Evolutionary conservation across 768 basidiomycete species (phyloP).

Genomic region (Calvatia gigantea): DNA sequence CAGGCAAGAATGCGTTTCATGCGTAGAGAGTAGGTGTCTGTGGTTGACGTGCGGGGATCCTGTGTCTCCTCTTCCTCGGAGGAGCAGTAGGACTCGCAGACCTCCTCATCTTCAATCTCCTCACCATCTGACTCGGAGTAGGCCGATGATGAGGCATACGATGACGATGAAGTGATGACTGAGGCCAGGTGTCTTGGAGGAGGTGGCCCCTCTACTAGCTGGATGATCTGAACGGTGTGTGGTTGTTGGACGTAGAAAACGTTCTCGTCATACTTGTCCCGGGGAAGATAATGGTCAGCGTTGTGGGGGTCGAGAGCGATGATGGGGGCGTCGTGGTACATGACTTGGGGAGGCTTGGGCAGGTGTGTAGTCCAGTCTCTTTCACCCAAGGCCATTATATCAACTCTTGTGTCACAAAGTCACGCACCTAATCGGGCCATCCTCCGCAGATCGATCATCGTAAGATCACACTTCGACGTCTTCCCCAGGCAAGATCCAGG

Average conservation of each 20-base stretch:
- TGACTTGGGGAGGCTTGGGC: slow-evolving; percentile 16
- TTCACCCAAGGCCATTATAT: slow-evolving; percentile 10
- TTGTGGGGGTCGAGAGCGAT: slow-evolving; percentile 19
- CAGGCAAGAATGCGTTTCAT: slow-evolving; percentile 71
- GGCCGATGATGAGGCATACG: slow-evolving; percentile 35
- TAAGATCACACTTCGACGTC: slow-evolving; percentile 12
- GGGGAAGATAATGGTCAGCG: slow-evolving; percentile 19
- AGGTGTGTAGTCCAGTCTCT: background rate
- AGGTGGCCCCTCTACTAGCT: slow-evolving; percentile 68
- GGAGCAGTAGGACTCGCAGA: slow-evolving; percentile 69
- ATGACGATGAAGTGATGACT: slow-evolving; percentile 35
- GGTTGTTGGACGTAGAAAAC: slow-evolving; percentile 47
- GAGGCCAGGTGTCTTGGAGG: slow-evolving; percentile 43
- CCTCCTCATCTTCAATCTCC: slow-evolving; percentile 43
- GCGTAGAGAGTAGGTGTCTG: slow-evolving; percentile 49
- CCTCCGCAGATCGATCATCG: slow-evolving; percentile 13
- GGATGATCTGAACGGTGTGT: slow-evolving; percentile 61
- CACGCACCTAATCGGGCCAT: slow-evolving; percentile 5
- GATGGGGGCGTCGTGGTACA: slow-evolving; percentile 21
- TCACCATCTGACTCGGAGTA: slow-evolving; percentile 32
- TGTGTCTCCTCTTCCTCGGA: slow-evolving; percentile 34
- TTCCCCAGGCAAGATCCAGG: slow-evolving; percentile 13
- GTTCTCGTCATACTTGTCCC: slow-evolving; percentile 31
- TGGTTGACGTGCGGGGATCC: slow-evolving; percentile 9
- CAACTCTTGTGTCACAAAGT: slow-evolving; percentile 2